These are phyloP conservation scores for Grosmannia clavigera DNA, from an alignment of 2,329 filamentous ascomycete species.

Conservation along the genomic window DNA sequence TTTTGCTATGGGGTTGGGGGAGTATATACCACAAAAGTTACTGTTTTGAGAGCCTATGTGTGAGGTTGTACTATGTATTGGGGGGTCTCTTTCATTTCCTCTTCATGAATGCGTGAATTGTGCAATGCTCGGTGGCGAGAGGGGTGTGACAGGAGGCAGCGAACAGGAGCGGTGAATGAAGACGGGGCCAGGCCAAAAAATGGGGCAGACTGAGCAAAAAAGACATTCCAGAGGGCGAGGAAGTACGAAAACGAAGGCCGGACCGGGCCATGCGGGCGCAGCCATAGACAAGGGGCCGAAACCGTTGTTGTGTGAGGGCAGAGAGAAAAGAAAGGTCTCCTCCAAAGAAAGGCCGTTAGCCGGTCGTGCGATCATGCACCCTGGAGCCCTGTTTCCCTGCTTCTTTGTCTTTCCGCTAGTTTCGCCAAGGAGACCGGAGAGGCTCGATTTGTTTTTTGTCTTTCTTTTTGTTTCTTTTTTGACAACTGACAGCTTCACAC, in stretches of 20 bases:
- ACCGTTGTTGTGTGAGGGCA: not conserved
- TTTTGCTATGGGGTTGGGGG: not conserved
- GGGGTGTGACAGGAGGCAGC: not conserved
- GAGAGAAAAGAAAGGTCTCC: not conserved
- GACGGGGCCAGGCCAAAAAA: not conserved
- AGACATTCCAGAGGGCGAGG: not conserved
- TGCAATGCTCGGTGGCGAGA: not conserved
- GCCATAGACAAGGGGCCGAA: not conserved
- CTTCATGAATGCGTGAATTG: too few species aligned
- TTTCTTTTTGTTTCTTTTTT: not conserved
- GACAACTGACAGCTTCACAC: not conserved
- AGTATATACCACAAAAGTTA: constrained; percentile 27
- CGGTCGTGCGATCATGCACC: too few species aligned
- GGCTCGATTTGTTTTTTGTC: not conserved
- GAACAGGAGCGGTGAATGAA: not conserved
- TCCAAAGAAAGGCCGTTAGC: not conserved
- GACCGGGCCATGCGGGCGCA: not conserved
- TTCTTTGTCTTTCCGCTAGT: too few species aligned
- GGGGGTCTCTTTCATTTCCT: not conserved
- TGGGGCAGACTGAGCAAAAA: not conserved
- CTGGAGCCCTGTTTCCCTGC: not conserved
- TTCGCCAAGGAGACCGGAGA: too few species aligned
- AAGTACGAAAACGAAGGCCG: not conserved
- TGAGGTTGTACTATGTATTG: too few species aligned
- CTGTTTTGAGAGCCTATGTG: constrained; percentile 5